These are phyloP conservation scores for Bullera alba DNA, from an alignment of 768 basidiomycete species.

Conservation along the genomic window DNA sequence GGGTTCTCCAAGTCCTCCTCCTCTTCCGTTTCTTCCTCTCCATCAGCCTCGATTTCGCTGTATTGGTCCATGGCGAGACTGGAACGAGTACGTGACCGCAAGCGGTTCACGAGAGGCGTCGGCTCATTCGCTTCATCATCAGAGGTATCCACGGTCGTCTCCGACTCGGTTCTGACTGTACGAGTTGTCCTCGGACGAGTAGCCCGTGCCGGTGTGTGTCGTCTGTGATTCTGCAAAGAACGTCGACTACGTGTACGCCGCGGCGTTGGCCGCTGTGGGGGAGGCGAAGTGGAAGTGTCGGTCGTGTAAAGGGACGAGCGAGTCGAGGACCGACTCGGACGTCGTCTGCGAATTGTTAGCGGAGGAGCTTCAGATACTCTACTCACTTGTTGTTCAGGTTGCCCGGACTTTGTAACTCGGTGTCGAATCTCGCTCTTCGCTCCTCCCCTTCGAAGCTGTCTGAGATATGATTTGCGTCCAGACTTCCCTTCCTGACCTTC, in stretches of 20 bases:
- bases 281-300: slow-evolving; percentile 14
- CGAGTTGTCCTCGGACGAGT: background rate
- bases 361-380: too few relatives aligned
- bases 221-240: background rate
- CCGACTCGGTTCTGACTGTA: background rate
- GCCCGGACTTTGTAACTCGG: slow-evolving; percentile 33
- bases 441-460: slow-evolving; percentile 10
- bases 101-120: slow-evolving; percentile 9
- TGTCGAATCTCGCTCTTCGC: slow-evolving; percentile 32
- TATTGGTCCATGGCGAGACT: slow-evolving; percentile 10
- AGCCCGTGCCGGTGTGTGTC: slow-evolving; percentile 8
- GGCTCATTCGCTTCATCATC: slow-evolving; percentile 5
- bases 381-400: slow-evolving; percentile 16
- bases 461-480: slow-evolving; percentile 12
- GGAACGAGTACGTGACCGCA: slow-evolving; percentile 5
- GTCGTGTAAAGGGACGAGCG: too few relatives aligned
- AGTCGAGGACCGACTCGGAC: slow-evolving; percentile 25
- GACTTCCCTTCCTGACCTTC: slow-evolving; percentile 2
- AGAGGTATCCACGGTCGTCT: background rate
- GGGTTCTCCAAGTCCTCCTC: slow-evolving; percentile 4
- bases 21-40: slow-evolving; percentile 15
- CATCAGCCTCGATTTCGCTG: slow-evolving; percentile 26
- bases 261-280: slow-evolving; percentile 1
- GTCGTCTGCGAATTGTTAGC: too few relatives aligned
- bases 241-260: background rate